Base-by-base conservation (phyloP, 163 green algal genomes). In the Chlorella variabilis region DNA sequence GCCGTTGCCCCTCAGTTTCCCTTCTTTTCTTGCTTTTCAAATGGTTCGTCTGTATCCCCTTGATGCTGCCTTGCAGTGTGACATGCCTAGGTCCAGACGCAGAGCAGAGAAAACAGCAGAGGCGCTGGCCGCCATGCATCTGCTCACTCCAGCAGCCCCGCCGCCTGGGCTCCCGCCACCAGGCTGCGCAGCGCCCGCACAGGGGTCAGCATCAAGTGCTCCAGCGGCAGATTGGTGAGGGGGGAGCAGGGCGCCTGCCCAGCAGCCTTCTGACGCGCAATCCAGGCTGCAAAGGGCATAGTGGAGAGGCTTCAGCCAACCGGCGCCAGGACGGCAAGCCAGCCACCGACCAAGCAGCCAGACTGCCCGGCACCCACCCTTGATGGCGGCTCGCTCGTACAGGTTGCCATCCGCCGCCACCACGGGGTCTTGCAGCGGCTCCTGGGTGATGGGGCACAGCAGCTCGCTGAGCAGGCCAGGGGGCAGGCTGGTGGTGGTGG, bases 381-480 rank as follows among this genome's bases (percentile, higher is more conserved):
- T 71, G 49, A 94, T 94, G 4, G 89, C 90, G 45, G 78, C 76
- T 1, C 87, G 81, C 78, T 93, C 89, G 69, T 94, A 94, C 0
- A 86, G 91, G 83, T 90, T 88, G 15, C 91, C 89, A 63, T 93
- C 88, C 18, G 86, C 86, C 17, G 84, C 85, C 18, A 90, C 54
- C 61, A 91, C 85, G n/a, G 90, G 91, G 77, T 93, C 84, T 8
- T 81, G 39, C 84, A 93, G 89, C 23, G 91, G n/a, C 29, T 90
- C 88, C 61, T 90, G 88, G 13, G 90, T 92, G 83, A 93, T 93
- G 59, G 90, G 88, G 85, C 90, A 93, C n/a, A 93, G 45, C 39
- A 91, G 90, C 84, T 75, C 68, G 18, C 23, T 20, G 8, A 54
- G 23, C 23, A 62, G 20, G 23, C 54, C 42, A 3, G 21, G 13